These are phyloP conservation scores for Trichosanthes truncata DNA, from an alignment of 306 rosid genomes.

Conservation along the genomic window DNA sequence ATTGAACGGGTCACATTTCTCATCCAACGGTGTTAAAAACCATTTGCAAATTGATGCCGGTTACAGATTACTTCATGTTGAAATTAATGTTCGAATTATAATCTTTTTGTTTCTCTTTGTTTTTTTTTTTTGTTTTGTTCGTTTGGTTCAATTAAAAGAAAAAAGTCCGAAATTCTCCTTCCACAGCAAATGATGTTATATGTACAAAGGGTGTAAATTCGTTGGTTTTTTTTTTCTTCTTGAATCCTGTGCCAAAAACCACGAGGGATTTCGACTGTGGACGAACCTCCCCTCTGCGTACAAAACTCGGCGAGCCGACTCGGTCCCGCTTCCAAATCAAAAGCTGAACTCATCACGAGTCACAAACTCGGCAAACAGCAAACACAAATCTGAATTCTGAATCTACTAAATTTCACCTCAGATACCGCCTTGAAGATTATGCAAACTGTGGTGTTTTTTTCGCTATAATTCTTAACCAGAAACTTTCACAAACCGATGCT, in stretches of 20 bases:
- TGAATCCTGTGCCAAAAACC: conserved; percentile 15
- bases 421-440: not conserved
- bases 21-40: not conserved
- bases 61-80: not conserved
- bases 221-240: not conserved
- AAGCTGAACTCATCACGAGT: not conserved
- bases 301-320: conserved; percentile 27
- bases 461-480: not conserved
- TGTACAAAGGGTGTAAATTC: conserved; percentile 5
- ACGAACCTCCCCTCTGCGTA: not conserved
- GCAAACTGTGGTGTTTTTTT: not conserved
- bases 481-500: not conserved
- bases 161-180: conserved; percentile 48
- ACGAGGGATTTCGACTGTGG: not conserved
- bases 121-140: not conserved
- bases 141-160: not conserved
- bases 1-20: not conserved
- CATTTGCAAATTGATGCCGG: not conserved
- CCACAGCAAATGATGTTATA: conserved; percentile 44
- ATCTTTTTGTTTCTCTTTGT: not conserved
- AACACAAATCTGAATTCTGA: not conserved
- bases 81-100: not conserved
- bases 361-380: not conserved
- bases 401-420: not conserved
- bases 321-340: conserved; percentile 1